Evolutionary conservation across 2,329 filamentous ascomycete genomes (phyloP), one percentile per base, ranked within the genome.

Genomic region (Trichoderma arundinaceum): DNA sequence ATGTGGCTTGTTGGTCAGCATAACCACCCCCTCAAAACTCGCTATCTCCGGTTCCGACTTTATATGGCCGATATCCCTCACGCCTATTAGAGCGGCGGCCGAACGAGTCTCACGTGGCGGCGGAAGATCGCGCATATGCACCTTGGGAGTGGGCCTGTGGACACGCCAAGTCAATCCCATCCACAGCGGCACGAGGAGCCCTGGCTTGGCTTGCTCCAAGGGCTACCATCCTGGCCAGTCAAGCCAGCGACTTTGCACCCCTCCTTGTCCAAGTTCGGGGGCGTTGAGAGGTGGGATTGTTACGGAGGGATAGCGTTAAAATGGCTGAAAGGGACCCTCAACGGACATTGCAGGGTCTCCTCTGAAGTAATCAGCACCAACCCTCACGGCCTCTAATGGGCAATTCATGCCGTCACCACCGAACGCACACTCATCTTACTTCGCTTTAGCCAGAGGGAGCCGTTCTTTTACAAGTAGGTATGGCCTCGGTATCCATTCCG

Each of bases 111-210:
- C 74, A 75, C 74, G 74, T 75, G 74, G 74, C 71, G 73, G 69
- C 72, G 73, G 74, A 75, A 75, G 74, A 75, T 75, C 74, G 73
- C 74, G 72, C 73, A 74, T 75, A 68, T 68, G 66, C 66, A 68
- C 64, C 57, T 59, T 48, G 56, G 22, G 48, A 33, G 66, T 58
- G 53, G 52, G 48, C 22, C 44, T 51, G 62, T 65, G 64, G 39
- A 10, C 58, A 58, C 59, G 38, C 58, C 57, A 54, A 54, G 67
- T 57, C 59, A 56, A 61, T 60, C 66, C 64, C 64, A 62, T 65
- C 64, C 53, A 64, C 54, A 67, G 60, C 66, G 67, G 73, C 73
- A 75, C 73, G 73, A 75, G 73, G 73, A 70, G 68, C 71, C 73
- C 73, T 69, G 71, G 73, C 69, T 70, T 66, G 60, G 49, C 51